Base-by-base conservation (phyloP, 495 filamentous ascomycete species). In the Penicillium ucsense region DNA sequence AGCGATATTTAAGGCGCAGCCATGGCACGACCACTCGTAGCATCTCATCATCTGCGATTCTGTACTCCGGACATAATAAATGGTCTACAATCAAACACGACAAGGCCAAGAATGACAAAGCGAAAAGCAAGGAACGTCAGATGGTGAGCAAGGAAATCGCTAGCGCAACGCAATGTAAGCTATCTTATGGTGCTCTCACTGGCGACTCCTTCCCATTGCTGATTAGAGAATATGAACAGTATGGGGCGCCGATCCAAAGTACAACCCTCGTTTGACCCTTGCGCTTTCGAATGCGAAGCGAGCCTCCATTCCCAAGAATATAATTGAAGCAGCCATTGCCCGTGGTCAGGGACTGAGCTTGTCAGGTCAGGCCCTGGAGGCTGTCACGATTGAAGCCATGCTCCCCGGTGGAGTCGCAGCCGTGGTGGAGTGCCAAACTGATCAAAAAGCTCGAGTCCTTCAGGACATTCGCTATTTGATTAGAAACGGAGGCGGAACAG, bases 31-130 rank as follows among this genome's bases (percentile, higher is more conserved):
- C 20, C 20, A 20, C 20, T 20, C 20, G 20, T 20, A 20, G 20
- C 20, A 20, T 20, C 2, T 20, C 20, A 31, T 74, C 74, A 12
- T 74, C 72, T 12, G 41, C 76, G 3, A 31, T 53, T 4, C 52
- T 72, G 5, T 65, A 65, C 31, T 85, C 85, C 38, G 89, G 90
- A 33, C 88, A 95, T 66, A 95, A 80, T 62, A 81, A 85, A 61
- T 99, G 92, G 92, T 86, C 88, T 34, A 92, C 90, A 52, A 96
- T 96, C 67, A 85, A 82, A 53, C 94, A 99, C 62, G 87, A 90
- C 67, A 99, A 99, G 65, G 86, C 79, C 35, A 84, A 80, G 53
- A 80, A 80, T 51, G 90, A 96, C 67, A 70, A 68, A 60, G 66
- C 59, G 8, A 76, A 71, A 57, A 72, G 65, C 61, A 79, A 66